Evolutionary conservation across 1,139 yeast species (phyloP).

Genomic region (Candida tropicalis): DNA sequence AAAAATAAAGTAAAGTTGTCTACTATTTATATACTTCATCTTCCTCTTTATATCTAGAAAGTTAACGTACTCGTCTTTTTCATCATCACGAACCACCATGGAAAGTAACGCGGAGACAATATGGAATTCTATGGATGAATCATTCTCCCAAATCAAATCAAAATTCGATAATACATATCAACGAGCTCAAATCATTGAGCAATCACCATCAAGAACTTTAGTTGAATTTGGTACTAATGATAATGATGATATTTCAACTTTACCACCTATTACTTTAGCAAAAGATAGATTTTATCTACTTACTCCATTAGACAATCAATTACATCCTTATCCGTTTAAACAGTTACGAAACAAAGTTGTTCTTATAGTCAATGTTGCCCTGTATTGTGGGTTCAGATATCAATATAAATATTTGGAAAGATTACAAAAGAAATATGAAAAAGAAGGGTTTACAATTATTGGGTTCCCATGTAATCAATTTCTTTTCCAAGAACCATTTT

Average conservation of each 20-base stretch:
- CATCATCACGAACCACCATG: too few species aligned
- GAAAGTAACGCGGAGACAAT: background rate
- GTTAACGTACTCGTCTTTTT: too few species aligned
- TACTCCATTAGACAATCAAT: slow-evolving; percentile 43
- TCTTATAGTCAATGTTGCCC: slow-evolving; percentile 89
- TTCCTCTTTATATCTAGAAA: too few species aligned
- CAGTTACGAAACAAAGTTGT: slow-evolving; percentile 88
- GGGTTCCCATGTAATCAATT: slow-evolving; percentile 93
- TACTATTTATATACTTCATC: too few species aligned
- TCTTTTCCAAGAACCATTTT: slow-evolving; percentile 49
- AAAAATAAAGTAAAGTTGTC: too few species aligned
- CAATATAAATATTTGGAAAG: slow-evolving; percentile 79
- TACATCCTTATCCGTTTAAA: slow-evolving; percentile 65
- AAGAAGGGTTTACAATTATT: slow-evolving; percentile 62
- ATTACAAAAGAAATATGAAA: slow-evolving; percentile 75
- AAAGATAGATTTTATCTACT: slow-evolving; percentile 47
- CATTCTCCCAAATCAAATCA: background rate
- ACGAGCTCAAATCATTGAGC: background rate
- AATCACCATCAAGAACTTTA: background rate
- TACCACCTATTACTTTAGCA: background rate
- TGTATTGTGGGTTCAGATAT: slow-evolving; percentile 87
- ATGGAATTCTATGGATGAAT: background rate
- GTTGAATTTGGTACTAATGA: background rate
- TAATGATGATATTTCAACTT: background rate
- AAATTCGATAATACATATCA: background rate